phyloP scores from a whole-genome alignment of 1,284 basidiomycete genomes.

The Trichosporon sp. region DNA sequence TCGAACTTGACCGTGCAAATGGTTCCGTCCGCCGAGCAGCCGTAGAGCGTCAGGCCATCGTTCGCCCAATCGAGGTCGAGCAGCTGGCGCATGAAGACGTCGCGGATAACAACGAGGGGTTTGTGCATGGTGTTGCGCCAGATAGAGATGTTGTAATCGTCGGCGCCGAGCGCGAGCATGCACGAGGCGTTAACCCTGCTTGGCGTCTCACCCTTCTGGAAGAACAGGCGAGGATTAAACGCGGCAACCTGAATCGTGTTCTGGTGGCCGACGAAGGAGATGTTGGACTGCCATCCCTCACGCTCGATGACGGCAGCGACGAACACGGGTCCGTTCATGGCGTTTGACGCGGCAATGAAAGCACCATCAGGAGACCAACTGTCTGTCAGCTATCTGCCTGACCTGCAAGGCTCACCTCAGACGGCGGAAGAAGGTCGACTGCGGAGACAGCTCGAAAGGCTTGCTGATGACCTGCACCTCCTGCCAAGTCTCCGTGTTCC shows the following conservation, averaged over 20 bases:
- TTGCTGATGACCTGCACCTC: slow-evolving; percentile 80
- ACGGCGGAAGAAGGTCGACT: slow-evolving; percentile 90
- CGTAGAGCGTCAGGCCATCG: slow-evolving; percentile 89
- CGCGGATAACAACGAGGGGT: slow-evolving; percentile 87
- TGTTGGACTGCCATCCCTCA: slow-evolving; percentile 81
- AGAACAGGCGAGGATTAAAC: slow-evolving; percentile 90
- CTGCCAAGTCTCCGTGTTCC: slow-evolving; percentile 91
- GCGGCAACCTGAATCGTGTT: slow-evolving; percentile 96
- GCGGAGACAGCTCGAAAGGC: slow-evolving; percentile 91
- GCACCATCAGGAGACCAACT: slow-evolving; percentile 99
- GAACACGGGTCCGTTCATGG: slow-evolving; percentile 96
- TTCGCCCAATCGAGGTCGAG: slow-evolving; percentile 95
- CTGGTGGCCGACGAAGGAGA: slow-evolving; percentile 93
- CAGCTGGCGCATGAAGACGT: slow-evolving; percentile 91
- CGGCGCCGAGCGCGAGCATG: slow-evolving; percentile 84
- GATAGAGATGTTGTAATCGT: slow-evolving; percentile 76
- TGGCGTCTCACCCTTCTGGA: slow-evolving; percentile 62
- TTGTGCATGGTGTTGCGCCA: slow-evolving; percentile 90
- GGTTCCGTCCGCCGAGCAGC: slow-evolving; percentile 93
- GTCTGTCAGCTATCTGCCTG: slow-evolving; percentile 18
- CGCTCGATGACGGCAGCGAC: slow-evolving; percentile 93
- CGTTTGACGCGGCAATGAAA: slow-evolving; percentile 94
- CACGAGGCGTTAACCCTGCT: slow-evolving; percentile 47
- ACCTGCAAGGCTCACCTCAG: slow-evolving; percentile 67
- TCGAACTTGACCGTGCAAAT: slow-evolving; percentile 86